These are phyloP conservation scores for Phytophthora hybrid DNA, from an alignment of 352 stramenopile genomes.

Conservation along the genomic window DNA sequence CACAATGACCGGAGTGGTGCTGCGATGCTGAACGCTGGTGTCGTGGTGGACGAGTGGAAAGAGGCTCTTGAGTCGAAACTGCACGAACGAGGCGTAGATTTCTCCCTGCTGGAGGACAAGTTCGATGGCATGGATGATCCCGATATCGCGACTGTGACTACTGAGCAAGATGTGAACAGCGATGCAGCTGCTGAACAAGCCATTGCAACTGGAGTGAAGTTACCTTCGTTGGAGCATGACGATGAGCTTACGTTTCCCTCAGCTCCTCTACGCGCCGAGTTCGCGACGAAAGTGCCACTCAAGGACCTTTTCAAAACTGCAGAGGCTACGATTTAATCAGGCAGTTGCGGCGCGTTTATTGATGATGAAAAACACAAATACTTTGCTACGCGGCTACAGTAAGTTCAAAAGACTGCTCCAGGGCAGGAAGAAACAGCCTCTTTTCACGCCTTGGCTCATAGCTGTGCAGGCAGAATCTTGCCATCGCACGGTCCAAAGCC, in stretches of 20 bases:
- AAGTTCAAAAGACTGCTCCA: not conserved
- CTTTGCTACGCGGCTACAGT: not conserved
- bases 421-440: too few relatives aligned
- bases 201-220: constrained; percentile 10
- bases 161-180: constrained; percentile 15
- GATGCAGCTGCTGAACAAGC: not conserved
- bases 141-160: not conserved
- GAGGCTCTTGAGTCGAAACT: constrained; percentile 34
- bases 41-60: constrained; percentile 44
- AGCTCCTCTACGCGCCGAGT: constrained; percentile 27
- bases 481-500: constrained; percentile 95
- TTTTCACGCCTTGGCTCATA: constrained; percentile 43
- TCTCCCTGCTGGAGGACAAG: constrained; percentile 44
- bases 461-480: constrained; percentile 89
- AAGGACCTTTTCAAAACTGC: constrained; percentile 53
- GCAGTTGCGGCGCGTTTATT: constrained; percentile 10
- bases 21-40: constrained; percentile 34
- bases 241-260: constrained; percentile 45
- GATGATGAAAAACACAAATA: not conserved
- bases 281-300: constrained; percentile 45
- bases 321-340: constrained; percentile 50
- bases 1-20: constrained; percentile 31
- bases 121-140: not conserved
- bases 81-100: constrained; percentile 44
- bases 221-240: constrained; percentile 37